Base-by-base conservation (phyloP, 192 early-diverging fungal genomes). In the Coemansia sp. region DNA sequence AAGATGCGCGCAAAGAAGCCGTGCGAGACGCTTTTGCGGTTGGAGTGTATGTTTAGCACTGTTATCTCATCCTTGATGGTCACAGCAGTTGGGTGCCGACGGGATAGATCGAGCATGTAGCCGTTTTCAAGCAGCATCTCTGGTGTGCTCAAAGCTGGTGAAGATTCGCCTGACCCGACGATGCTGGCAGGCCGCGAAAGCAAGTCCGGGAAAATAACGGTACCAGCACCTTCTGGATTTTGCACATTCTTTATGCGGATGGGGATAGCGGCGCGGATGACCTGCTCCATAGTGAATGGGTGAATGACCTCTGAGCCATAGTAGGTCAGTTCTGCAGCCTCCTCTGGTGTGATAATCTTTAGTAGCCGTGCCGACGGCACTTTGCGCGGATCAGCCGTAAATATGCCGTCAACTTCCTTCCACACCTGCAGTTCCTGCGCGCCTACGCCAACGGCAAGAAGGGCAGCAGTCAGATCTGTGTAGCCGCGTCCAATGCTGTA, bases 361-460 rank as follows among this genome's bases (percentile, higher is more conserved):
- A 99, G 86, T 51, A 96, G 77, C 21, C 90, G 83, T 2, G 97
- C 97, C 18, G 82, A 64, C 23, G 88, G 89, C 22, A 93, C 97
- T 71, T 99, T 99, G 60, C 97, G 92, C 10, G 97, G 97, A 68
- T 99, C 97, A 5, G 96, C 97, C 0, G 95, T 99, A 69, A 97
- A 99, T 64, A 99, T 99, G 51, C 97, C 97, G 61, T 99, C 97
- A 7, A 99, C 97, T 65, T 99, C 97, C 73, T 99, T 99, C 94
- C 94, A 99, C 12, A 99, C 92, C 73, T 99, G 97, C 62, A 99
- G 85, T 64, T 99, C 97, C 49, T 89, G 84, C 14, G 96, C 96
- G 53, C 83, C 71, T 5, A 95, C 65, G 8, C 88, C 97, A 8
- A 97, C 97, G 2, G 97, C 93, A 34, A 93, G 86, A 52, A 99